Percentiles rank a stretch among this genome's conserved stretches.
Evolutionary conservation across 768 basidiomycete species (phyloP).

Genomic region (Kwoniella sp.): DNA sequence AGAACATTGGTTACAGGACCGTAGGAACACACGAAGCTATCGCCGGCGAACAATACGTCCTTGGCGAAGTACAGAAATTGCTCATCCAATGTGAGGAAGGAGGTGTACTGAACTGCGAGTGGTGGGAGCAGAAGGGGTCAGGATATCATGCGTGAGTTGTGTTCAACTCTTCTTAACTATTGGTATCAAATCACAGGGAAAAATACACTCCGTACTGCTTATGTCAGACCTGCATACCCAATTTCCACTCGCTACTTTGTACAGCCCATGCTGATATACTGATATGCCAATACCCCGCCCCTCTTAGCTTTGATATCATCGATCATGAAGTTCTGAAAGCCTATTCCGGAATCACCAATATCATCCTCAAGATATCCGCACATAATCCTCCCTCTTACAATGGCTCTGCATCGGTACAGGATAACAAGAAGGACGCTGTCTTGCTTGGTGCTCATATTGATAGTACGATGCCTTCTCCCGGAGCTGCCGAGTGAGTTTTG

Average conservation of each 20-base stretch:
- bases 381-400: conserved; percentile 42
- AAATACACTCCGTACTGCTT: too few relatives aligned
- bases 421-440: conserved; percentile 75
- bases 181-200: too few relatives aligned
- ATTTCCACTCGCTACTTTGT: too few relatives aligned
- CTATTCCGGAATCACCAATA: conserved; percentile 83
- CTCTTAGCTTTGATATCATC: conserved; percentile 86
- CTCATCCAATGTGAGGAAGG: conserved; percentile 66
- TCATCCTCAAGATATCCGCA: conserved; percentile 77
- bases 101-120: conserved; percentile 80
- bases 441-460: conserved; percentile 89
- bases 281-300: background rate
- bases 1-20: conserved; percentile 85
- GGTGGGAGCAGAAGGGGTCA: conserved; percentile 85
- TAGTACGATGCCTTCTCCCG: conserved; percentile 81
- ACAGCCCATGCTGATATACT: background rate
- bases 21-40: conserved; percentile 90
- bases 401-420: conserved; percentile 65
- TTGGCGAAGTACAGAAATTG: conserved; percentile 66
- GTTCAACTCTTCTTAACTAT: too few relatives aligned
- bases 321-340: conserved; percentile 74
- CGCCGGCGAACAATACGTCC: conserved; percentile 78
- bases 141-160: conserved; percentile 83
- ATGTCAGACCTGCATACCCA: too few relatives aligned
- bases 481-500: conserved; percentile 55